phyloP scores from a whole-genome alignment of 2,329 filamentous ascomycete species.

The Fusarium sororula region DNA sequence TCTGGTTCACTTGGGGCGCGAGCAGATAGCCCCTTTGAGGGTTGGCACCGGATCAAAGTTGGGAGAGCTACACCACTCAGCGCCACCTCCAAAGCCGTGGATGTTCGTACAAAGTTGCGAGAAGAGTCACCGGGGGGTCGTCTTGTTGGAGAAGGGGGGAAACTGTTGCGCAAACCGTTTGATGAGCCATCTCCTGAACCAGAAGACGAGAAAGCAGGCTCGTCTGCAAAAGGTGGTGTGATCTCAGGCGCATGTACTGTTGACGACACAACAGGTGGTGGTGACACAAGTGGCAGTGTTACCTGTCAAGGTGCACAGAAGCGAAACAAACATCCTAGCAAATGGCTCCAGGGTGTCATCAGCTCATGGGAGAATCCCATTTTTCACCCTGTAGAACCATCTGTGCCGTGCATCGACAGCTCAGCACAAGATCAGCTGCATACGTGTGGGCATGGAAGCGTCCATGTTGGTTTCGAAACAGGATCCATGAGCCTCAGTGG shows the following conservation, averaged over 20 bases:
- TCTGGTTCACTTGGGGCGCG: not conserved
- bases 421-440: not conserved
- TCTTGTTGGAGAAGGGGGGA: slow-evolving; percentile 54
- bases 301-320: not conserved
- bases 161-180: slow-evolving; percentile 57
- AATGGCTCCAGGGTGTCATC: slow-evolving; percentile 70
- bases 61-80: slow-evolving; percentile 29
- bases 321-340: slow-evolving; percentile 35
- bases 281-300: not conserved
- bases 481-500: slow-evolving; percentile 46
- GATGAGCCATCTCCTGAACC: slow-evolving; percentile 43
- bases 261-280: not conserved
- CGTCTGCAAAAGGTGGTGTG: not conserved
- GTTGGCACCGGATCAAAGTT: slow-evolving; percentile 51
- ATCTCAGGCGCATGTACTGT: not conserved
- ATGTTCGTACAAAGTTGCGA: not conserved
- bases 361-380: slow-evolving; percentile 79
- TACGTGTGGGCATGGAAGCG: slow-evolving; percentile 8
- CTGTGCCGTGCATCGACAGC: slow-evolving; percentile 54
- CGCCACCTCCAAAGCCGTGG: not conserved
- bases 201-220: not conserved
- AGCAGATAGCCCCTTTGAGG: slow-evolving; percentile 45
- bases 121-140: slow-evolving; percentile 13
- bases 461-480: slow-evolving; percentile 43
- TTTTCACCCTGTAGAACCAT: slow-evolving; percentile 63